Base-by-base conservation (phyloP, 345 rosid species). In the Euclidium syriacum region DNA sequence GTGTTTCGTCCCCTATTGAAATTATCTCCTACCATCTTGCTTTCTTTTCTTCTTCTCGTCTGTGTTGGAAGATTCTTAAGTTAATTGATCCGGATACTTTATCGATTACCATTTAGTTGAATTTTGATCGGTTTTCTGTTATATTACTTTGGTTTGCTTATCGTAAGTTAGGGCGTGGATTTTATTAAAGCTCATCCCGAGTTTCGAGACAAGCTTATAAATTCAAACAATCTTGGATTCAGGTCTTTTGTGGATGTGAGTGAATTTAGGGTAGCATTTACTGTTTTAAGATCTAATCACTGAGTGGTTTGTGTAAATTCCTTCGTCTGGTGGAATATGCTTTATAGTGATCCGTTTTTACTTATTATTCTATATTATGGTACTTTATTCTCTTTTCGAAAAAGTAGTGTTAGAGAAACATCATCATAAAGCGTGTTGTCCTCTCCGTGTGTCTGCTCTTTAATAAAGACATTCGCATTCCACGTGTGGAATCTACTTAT, bases 41-140 rank as follows among this genome's bases (percentile, higher is more conserved):
- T 44, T 48, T 59, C 52, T 4, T 26, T 50, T 57, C 33, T 26
- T 54, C 6, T 49, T 41, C 6, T 46, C 4, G 15, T 24, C 7
- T 44, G 48, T 55, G 48, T 66, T 66, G 41, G 67, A 47, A 34
- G 26, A 43, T 29, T 22, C 7, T 60, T 26, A 15, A 35, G 62
- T 61, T 70, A 70, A 44, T 51, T 51, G 10, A 16, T 50, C 59
- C 60, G 22, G 7, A 2, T 17, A 24, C 51, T 68, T 50, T 68
- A 20, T 62, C 56, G 52, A 25, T 36, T 35, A 15, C 33, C 26
- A 14, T 25, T 29, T 52, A 52, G 54, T 42, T 51, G 61, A 59
- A 18, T 59, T 68, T 68, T 68, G 73, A 27, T 68, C 67, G 8
- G 34, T 35, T 30, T n/a, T 26, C 7, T 27, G 6, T 42, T 4